Evolutionary conservation across 2,329 filamentous ascomycete genomes (phyloP), one percentile per base, ranked within the genome.

Genomic region (Ophiobolus disseminans): DNA sequence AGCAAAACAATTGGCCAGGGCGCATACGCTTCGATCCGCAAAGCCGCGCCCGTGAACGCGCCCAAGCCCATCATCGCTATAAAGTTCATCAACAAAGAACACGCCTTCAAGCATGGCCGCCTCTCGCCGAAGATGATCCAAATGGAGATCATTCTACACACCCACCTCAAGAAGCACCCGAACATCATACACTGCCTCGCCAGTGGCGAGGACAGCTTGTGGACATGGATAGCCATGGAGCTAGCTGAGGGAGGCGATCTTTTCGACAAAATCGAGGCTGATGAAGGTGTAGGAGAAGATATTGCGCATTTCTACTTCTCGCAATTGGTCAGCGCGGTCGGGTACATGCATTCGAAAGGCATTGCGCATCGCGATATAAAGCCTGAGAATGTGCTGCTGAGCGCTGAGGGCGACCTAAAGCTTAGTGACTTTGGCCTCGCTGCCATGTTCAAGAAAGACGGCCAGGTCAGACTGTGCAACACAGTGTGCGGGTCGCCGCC

Each of bases 211-310:
- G 92, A 99, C 70, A 67, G 80, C 0, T 77, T 87, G 14, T 99
- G 94, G 93, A 85, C 89, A 62, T 99, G 94, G 94, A 96, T 99
- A 62, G 93, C 92, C 30, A 97, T 99, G 91, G 94, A 99, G 74
- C 88, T 90, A 60, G 94, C 94, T 36, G 90, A 95, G 63, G 94
- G 94, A 32, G 94, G 94, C 9, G 94, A 99, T 70, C 81, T 99
- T 6, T 99, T 99, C 73, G 94, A 99, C 84, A 99, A 99, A 79
- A 97, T 99, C 63, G 95, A 99, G 76, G 92, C 94, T 14, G 94
- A 99, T 73, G 90, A 93, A 35, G 94, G 94, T 38, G 91, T 97
- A n/a, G 85, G 88, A 5, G 86, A 96, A 72, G 90, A 97, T 70
- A 91, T 99, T 68, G 93, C 94, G 25, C 95, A 99, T 71, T 85